Conservation (phyloP, 371 early-diverging fungal genomes). For the Lichtheimia ornata region DNA sequence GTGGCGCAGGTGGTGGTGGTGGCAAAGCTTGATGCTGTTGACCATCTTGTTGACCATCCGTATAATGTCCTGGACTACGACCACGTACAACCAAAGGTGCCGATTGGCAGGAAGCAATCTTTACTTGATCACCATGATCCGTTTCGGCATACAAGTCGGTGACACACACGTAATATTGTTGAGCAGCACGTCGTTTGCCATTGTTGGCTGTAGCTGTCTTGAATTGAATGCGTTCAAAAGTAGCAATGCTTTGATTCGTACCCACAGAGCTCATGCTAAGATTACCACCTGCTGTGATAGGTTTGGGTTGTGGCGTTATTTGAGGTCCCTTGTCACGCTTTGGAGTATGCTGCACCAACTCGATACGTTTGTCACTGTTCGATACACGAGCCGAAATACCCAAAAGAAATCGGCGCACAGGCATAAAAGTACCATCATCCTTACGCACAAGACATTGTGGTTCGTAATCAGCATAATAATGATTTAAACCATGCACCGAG, state of each 20-base stretch:
- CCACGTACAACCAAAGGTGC: slow-evolving; percentile 83
- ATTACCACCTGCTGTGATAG: slow-evolving; percentile 51
- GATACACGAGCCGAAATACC: slow-evolving; percentile 63
- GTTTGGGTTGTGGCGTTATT: slow-evolving; percentile 56
- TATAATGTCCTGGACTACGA: slow-evolving; percentile 84
- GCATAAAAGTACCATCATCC: slow-evolving; percentile 26
- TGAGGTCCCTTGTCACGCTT: slow-evolving; percentile 89
- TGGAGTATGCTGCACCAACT: slow-evolving; percentile 82
- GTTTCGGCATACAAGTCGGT: slow-evolving; percentile 64
- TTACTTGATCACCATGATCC: slow-evolving; percentile 40
- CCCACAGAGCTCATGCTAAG: slow-evolving; percentile 36
- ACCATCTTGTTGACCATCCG: slow-evolving; percentile 46
- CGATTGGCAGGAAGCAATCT: slow-evolving; percentile 67
- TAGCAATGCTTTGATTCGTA: slow-evolving; percentile 46
- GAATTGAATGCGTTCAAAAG: slow-evolving; percentile 89
- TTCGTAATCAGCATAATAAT: slow-evolving; percentile 36
- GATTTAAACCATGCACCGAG: slow-evolving; percentile 42
- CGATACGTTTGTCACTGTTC: slow-evolving; percentile 62
- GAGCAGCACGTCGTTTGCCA: slow-evolving; percentile 76
- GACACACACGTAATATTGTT: slow-evolving; percentile 76
- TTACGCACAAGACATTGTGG: slow-evolving; percentile 52
- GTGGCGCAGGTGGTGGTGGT: slow-evolving; percentile 6
- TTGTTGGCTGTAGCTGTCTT: slow-evolving; percentile 88
- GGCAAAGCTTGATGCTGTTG: slow-evolving; percentile 1
- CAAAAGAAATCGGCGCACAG: slow-evolving; percentile 53